Evolutionary conservation across 2,329 filamentous ascomycete species (phyloP), one percentile per base, ranked within the genome.

Genomic region (Phialophora expanda): DNA sequence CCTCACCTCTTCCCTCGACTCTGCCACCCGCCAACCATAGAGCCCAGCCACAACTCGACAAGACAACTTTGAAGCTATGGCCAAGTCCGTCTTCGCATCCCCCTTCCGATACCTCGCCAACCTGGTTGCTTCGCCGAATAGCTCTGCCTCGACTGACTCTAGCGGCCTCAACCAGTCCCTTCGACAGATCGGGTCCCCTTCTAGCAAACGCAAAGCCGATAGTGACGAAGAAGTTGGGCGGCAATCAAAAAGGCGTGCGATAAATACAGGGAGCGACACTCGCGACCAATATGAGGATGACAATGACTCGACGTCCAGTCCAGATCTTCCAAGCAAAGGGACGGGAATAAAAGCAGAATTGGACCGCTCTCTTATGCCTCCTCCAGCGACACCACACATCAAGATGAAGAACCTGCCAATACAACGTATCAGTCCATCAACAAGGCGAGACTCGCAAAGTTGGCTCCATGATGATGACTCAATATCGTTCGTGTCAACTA

Each of bases 341-440:
- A 60, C 22, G 17, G 20, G 44, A 32, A 50, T 51, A 9, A 46
- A 62, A 26, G 56, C 60, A 4, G 57, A 66, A 3, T n/a, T 55
- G 20, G 66, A 70, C 38, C 64, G 69, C 32, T 46, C 55, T 3
- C 55, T 72, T 50, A 72, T 72, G 70, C 70, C 70, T 22, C 70
- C 70, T 48, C 70, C 70, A 55, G 30, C 64, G 30, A 67, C 67
- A 14, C 65, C 60, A 3, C 46, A 48, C 11, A 24, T 34, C 12
- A 32, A 53, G 38, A 38, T 38, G 30, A 64, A 41, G 17, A n/a
- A 30, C 7, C 20, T 30, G 51, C 28, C 50, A 7, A 24, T 34
- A 24, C 53, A n/a, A 12, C 26, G 26, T 4, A 12, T 5, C 53
- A 48, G 56, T 20, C 14, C 54, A 54, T 22, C 30, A 1, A 3